Evolutionary conservation across 208 protist genomes (phyloP).

Genomic region (Trypanosoma theileri): DNA sequence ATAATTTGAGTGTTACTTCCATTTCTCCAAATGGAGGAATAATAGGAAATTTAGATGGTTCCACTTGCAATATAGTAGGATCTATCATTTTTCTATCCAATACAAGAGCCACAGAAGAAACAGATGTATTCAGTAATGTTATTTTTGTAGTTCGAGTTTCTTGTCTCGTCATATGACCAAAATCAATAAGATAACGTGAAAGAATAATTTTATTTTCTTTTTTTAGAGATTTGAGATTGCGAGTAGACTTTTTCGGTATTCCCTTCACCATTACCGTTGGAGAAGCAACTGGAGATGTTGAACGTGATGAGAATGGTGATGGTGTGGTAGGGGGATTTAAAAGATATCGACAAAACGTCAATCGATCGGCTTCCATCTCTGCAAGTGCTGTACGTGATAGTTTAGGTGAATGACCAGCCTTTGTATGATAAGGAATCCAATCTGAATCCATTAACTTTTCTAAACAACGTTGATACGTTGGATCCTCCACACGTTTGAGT

Average conservation of each 20-base stretch:
- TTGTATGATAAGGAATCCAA: slow-evolving; percentile 38
- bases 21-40: slow-evolving; percentile 52
- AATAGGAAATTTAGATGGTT: slow-evolving; percentile 77
- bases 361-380: slow-evolving; percentile 73
- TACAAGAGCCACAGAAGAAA: slow-evolving; percentile 58
- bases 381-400: slow-evolving; percentile 15
- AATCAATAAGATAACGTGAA: slow-evolving; percentile 89
- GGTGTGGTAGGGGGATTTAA: not conserved
- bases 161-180: slow-evolving; percentile 93
- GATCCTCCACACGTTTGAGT: slow-evolving; percentile 26
- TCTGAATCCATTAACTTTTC: slow-evolving; percentile 21
- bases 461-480: slow-evolving; percentile 13
- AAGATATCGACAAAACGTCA: slow-evolving; percentile 60
- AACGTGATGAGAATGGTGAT: not conserved
- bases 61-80: slow-evolving; percentile 55
- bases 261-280: not conserved
- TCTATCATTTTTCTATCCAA: slow-evolving; percentile 79
- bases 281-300: not conserved
- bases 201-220: slow-evolving; percentile 50
- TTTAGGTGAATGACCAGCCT: slow-evolving; percentile 15
- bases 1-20: slow-evolving; percentile 58
- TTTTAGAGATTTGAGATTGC: not conserved
- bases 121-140: slow-evolving; percentile 84
- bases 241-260: not conserved
- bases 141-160: slow-evolving; percentile 77